Evolutionary conservation across 345 rosid genomes (phyloP).

Genomic region (Sisymbrium altissimum): DNA sequence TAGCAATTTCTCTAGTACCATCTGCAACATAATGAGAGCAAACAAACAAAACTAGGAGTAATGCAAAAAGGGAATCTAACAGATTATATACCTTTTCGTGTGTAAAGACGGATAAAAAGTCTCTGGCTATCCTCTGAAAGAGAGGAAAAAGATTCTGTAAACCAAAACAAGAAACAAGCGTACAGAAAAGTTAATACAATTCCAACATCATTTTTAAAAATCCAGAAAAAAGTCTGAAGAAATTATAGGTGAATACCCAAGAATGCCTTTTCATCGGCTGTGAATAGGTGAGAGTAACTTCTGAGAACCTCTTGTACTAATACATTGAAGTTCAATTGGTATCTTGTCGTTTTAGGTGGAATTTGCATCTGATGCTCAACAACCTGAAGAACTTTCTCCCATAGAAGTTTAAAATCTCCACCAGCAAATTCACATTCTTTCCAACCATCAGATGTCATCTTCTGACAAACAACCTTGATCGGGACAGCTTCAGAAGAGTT

Average conservation of each 20-base stretch:
- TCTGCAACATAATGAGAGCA: not conserved
- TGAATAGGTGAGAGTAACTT: conserved; percentile 58
- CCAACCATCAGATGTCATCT: conserved; percentile 29
- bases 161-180: conserved; percentile 17
- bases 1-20: not conserved
- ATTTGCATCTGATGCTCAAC: conserved; percentile 45
- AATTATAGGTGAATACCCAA: conserved; percentile 44
- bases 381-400: conserved; percentile 58
- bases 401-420: conserved; percentile 43
- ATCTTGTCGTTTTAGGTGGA: conserved; percentile 49
- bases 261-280: conserved; percentile 56
- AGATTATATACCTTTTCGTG: conserved; percentile 61
- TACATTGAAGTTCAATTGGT: conserved; percentile 69
- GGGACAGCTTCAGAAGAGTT: conserved; percentile 58
- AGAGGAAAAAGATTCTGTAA: conserved; percentile 62
- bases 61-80: not conserved
- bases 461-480: conserved; percentile 46
- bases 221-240: not conserved
- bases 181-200: not conserved
- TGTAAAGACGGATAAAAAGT: conserved; percentile 83
- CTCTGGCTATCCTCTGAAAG: conserved; percentile 76
- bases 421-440: conserved; percentile 33
- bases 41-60: not conserved
- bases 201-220: not conserved
- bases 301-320: conserved; percentile 63